These are phyloP conservation scores for Crassisporium funariophilum DNA, from an alignment of 768 basidiomycete genomes.

Conservation along the genomic window DNA sequence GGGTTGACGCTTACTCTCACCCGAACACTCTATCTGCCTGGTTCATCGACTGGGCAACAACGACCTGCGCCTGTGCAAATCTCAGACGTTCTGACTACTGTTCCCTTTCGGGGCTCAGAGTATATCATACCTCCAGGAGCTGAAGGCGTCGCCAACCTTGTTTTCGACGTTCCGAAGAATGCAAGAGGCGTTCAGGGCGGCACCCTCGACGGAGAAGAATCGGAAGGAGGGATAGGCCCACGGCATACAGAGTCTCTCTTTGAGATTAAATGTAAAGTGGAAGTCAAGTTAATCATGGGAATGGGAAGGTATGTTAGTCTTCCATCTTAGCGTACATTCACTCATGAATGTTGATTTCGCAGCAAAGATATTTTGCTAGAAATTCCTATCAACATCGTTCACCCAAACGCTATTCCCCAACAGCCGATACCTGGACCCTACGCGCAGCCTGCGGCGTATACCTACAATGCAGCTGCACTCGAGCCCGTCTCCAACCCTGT, in stretches of 20 bases:
- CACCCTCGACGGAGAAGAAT: conserved; percentile 42
- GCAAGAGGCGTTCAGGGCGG: conserved; percentile 71
- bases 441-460: conserved; percentile 13
- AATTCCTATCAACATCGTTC: conserved; percentile 64
- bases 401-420: conserved; percentile 50
- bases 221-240: conserved; percentile 29
- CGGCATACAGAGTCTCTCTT: conserved; percentile 58
- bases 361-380: conserved; percentile 74
- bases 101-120: conserved; percentile 74
- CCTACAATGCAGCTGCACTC: conserved; percentile 18
- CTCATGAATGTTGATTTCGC: conserved; percentile 9
- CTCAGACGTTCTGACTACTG: conserved; percentile 66
- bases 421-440: conserved; percentile 12
- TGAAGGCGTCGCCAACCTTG: conserved; percentile 78
- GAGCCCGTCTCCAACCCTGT: conserved; percentile 21
- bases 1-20: conserved; percentile 62
- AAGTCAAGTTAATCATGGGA: conserved; percentile 68
- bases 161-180: conserved; percentile 74
- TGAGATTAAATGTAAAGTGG: conserved; percentile 65
- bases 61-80: conserved; percentile 48
- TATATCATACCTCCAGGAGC: conserved; percentile 73
- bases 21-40: conserved; percentile 61
- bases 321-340: conserved; percentile 6
- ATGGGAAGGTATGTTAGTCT: conserved; percentile 55
- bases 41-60: conserved; percentile 40